Evolutionary conservation across 805 yeast genomes (phyloP).

Genomic region (Priceomyces carsonii): DNA sequence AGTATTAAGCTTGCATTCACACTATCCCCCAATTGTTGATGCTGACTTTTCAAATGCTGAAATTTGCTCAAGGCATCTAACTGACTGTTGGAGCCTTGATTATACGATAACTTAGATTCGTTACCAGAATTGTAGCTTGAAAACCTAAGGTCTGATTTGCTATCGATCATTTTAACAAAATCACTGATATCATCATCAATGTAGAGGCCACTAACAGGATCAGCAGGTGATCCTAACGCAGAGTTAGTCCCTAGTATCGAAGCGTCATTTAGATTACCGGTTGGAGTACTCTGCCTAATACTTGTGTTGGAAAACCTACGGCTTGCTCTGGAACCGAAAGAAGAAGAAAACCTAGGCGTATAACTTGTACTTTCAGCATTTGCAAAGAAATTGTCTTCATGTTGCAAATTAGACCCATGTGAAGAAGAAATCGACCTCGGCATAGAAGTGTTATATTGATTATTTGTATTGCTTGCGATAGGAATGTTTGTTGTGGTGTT

Average conservation of each 20-base stretch:
- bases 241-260: constrained; percentile 33
- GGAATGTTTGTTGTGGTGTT: constrained; percentile 28
- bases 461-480: constrained; percentile 15
- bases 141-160: constrained; percentile 53
- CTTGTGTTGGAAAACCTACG: constrained; percentile 48
- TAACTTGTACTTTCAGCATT: constrained; percentile 29
- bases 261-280: constrained; percentile 19
- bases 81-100: constrained; percentile 20
- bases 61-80: constrained; percentile 52
- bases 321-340: constrained; percentile 65
- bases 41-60: constrained; percentile 52
- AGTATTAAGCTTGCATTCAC: constrained; percentile 50
- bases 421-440: constrained; percentile 42
- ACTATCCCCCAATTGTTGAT: constrained; percentile 57
- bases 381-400: constrained; percentile 23
- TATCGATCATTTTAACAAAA: constrained; percentile 71
- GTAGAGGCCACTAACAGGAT: constrained; percentile 44
- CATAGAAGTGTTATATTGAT: constrained; percentile 16
- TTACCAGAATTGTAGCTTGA: constrained; percentile 15
- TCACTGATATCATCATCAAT: constrained; percentile 64
- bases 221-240: constrained; percentile 36
- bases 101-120: constrained; percentile 10
- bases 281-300: constrained; percentile 25
- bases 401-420: constrained; percentile 35
- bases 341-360: constrained; percentile 66